Evolutionary conservation across 306 rosid species (phyloP).

Genomic region (Cercis canadensis): DNA sequence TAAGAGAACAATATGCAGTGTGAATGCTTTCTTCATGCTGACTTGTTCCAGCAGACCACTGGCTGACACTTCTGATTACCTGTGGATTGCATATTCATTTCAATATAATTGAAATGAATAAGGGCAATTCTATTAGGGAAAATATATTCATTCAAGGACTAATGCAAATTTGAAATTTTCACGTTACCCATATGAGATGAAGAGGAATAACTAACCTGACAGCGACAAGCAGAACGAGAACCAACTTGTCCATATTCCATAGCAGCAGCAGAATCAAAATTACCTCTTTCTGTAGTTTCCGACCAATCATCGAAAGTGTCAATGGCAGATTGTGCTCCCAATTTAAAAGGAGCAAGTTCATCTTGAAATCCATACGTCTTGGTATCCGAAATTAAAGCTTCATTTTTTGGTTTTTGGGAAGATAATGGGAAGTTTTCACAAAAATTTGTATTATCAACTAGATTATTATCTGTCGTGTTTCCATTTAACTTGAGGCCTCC

Average conservation of each 20-base stretch:
- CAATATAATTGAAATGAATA: slow-evolving; percentile 38
- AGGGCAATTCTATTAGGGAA: not conserved
- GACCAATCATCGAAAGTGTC: slow-evolving; percentile 74
- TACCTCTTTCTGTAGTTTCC: slow-evolving; percentile 77
- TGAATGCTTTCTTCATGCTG: slow-evolving; percentile 94
- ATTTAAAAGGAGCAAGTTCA: slow-evolving; percentile 50
- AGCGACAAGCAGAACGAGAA: slow-evolving; percentile 74
- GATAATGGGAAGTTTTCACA: slow-evolving; percentile 34
- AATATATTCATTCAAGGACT: slow-evolving; percentile 33
- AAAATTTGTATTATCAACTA: slow-evolving; percentile 42
- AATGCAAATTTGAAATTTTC: slow-evolving; percentile 11
- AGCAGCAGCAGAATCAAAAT: slow-evolving; percentile 51
- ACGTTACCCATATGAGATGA: slow-evolving; percentile 11
- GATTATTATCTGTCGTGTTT: slow-evolving; percentile 25
- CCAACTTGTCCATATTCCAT: slow-evolving; percentile 90
- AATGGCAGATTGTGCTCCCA: slow-evolving; percentile 22
- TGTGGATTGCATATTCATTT: slow-evolving; percentile 44
- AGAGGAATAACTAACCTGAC: slow-evolving; percentile 68
- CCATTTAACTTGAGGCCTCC: slow-evolving; percentile 34
- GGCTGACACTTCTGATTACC: slow-evolving; percentile 97
- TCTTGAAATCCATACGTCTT: slow-evolving; percentile 44
- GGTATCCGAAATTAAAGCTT: slow-evolving; percentile 42
- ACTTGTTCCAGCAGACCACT: slow-evolving; percentile 98
- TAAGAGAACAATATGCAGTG: slow-evolving; percentile 89
- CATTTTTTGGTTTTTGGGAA: slow-evolving; percentile 30